Evolutionary conservation across 2,329 filamentous ascomycete genomes (phyloP), one percentile per base, ranked within the genome.

Genomic region (Allantophomopsis lycopodina): DNA sequence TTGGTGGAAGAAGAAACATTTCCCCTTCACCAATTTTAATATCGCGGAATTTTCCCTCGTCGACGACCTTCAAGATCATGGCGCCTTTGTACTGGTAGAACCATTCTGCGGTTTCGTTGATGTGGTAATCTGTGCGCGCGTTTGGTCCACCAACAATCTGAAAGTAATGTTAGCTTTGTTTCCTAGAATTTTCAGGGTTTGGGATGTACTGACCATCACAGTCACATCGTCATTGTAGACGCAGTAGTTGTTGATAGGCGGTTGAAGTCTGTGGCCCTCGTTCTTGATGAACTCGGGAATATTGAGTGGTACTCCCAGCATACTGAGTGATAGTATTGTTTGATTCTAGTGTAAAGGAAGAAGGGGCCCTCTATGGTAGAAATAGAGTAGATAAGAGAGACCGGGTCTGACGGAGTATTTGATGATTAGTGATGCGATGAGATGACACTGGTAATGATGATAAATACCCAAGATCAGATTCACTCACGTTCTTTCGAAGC

Each of bases 221-320:
- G 81, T 87, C 43, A 89, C 74, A 54, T 75, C 73, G 40, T 83
- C 73, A 57, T 94, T 83, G 66, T 94, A 94, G 54, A 96, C 85
- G 64, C 88, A 95, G 68, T 91, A 93, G 66, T 96, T 96, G 66
- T 95, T 95, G 55, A 96, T 79, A 2, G 91, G 91, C 0, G 91
- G 91, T 59, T 94, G 77, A 42, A 95, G 76, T 28, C 23, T 28
- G 23, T 28, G 23, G 8, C 23, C 23, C 23, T 28, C 23, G 23
- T 28, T 28, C 23, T 28, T 28, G 23, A 28, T 28, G 8, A 28
- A 28, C 11, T 28, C 23, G 23, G 23, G 23, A 10, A 28, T 28
- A 12, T 28, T 28, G 8, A 28, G 23, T 10, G 23, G 23, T 28
- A 28, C 23, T 28, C 23, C 23, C 3, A 28, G 8, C 23, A 28